Evolutionary conservation across 2,329 filamentous ascomycete species (phyloP).

Genomic region (Apiospora marii): DNA sequence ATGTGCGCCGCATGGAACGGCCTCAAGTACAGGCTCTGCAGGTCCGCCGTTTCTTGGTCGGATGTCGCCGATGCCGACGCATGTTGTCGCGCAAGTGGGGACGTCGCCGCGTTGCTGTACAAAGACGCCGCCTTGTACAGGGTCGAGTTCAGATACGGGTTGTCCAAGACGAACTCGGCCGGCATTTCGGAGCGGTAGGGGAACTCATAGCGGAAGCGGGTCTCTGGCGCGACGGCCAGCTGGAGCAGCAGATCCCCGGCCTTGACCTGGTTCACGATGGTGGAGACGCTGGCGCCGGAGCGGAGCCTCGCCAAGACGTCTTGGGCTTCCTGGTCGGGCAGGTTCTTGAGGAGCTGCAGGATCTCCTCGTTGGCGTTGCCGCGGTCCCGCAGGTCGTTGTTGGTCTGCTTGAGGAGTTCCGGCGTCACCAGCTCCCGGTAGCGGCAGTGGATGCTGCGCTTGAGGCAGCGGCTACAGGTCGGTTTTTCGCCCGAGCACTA

Average conservation of each 20-base stretch:
- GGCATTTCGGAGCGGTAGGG: slow-evolving; percentile 46
- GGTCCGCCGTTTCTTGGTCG: slow-evolving; percentile 11
- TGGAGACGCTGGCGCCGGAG: slow-evolving; percentile 40
- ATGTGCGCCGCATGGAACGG: slow-evolving; percentile 48
- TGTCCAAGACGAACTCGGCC: slow-evolving; percentile 35
- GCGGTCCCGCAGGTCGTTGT: slow-evolving; percentile 38
- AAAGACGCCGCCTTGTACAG: slow-evolving; percentile 37
- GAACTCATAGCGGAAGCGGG: slow-evolving; percentile 49
- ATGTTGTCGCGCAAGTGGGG: not conserved
- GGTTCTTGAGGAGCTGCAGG: slow-evolving; percentile 36
- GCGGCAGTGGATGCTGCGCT: slow-evolving; percentile 39
- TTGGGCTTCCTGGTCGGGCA: slow-evolving; percentile 42
- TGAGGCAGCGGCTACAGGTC: slow-evolving; percentile 40
- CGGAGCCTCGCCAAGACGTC: slow-evolving; percentile 46
- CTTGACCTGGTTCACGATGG: slow-evolving; percentile 45
- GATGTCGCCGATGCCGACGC: not conserved
- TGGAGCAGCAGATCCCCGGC: slow-evolving; percentile 49
- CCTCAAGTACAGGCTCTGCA: slow-evolving; percentile 40
- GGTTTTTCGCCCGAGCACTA: slow-evolving; percentile 44
- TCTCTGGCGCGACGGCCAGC: slow-evolving; percentile 47
- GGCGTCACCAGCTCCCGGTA: slow-evolving; percentile 42
- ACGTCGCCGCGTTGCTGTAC: not conserved
- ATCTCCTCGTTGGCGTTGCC: slow-evolving; percentile 40
- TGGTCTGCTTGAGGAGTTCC: slow-evolving; percentile 44
- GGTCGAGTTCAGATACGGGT: slow-evolving; percentile 42